Percentiles rank a stretch among this genome's conserved stretches.
Conservation (phyloP, 1,284 basidiomycete species). For the Lentinula novae-zelandiae region DNA sequence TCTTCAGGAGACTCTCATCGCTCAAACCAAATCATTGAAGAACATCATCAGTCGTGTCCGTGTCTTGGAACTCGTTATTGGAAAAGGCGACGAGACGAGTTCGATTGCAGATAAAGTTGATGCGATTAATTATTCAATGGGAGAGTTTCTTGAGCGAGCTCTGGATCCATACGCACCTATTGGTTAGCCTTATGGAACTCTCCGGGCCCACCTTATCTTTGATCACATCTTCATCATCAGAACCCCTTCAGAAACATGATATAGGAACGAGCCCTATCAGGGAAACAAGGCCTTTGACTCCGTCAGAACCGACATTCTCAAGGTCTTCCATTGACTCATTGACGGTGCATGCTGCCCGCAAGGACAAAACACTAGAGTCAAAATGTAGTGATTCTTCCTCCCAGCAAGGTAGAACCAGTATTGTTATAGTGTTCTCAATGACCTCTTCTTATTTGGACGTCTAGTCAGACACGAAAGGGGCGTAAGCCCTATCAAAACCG, state of each 20-base stretch:
- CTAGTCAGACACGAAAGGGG: constrained; percentile 6
- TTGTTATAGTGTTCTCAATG: too few relatives aligned
- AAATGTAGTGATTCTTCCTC: not conserved
- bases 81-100: not conserved
- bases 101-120: not conserved
- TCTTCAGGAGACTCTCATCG: not conserved
- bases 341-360: not conserved
- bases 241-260: not conserved
- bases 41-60: not conserved
- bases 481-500: not conserved
- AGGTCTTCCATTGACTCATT: not conserved
- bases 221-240: not conserved
- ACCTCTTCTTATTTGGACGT: not conserved
- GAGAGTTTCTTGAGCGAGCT: constrained; percentile 8
- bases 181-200: not conserved
- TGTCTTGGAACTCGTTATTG: constrained; percentile 1
- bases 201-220: not conserved
- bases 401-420: not conserved
- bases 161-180: constrained; percentile 4
- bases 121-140: constrained; percentile 3
- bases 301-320: not conserved
- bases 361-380: not conserved
- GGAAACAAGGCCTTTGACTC: not conserved
- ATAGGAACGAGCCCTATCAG: not conserved
- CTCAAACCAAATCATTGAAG: not conserved